phyloP scores from a whole-genome alignment of 345 rosid genomes.

The Eucalyptus pauciflora region DNA sequence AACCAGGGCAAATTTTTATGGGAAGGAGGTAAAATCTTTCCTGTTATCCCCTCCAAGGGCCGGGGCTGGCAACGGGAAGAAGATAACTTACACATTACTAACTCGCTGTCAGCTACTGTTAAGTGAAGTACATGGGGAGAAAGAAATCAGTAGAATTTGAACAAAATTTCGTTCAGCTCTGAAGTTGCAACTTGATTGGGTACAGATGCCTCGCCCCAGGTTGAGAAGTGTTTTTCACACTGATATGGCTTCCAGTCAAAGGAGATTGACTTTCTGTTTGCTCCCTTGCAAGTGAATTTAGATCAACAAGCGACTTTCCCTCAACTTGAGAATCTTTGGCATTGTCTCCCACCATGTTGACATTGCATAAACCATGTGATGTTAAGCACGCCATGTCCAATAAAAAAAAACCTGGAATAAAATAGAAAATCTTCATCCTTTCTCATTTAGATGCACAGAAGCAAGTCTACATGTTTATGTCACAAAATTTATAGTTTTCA shows the following conservation, averaged over 20 bases:
- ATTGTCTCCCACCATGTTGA: too few relatives aligned
- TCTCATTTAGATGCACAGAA: too few relatives aligned
- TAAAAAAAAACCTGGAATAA: too few relatives aligned
- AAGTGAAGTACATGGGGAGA: neutral
- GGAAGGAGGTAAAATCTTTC: neutral
- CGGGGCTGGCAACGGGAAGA: fast-evolving
- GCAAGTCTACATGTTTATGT: too few relatives aligned
- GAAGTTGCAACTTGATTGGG: too few relatives aligned
- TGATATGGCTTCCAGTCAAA: neutral
- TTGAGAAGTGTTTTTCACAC: neutral
- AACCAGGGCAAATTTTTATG: neutral
- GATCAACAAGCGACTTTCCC: conserved; percentile 1
- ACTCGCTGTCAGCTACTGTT: fast-evolving
- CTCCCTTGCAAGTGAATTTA: neutral
- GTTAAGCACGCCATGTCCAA: too few relatives aligned
- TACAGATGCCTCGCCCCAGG: neutral
- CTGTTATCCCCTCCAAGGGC: neutral
- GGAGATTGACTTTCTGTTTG: neutral
- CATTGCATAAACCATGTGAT: too few relatives aligned
- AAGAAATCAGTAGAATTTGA: too few relatives aligned
- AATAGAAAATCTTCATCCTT: too few relatives aligned
- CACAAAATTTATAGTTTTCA: too few relatives aligned
- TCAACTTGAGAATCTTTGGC: too few relatives aligned
- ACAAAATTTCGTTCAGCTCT: too few relatives aligned
- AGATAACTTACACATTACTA: neutral